These are phyloP conservation scores for Alternaria tenuissima DNA, from an alignment of 2,329 filamentous ascomycete genomes.

Conservation along the genomic window DNA sequence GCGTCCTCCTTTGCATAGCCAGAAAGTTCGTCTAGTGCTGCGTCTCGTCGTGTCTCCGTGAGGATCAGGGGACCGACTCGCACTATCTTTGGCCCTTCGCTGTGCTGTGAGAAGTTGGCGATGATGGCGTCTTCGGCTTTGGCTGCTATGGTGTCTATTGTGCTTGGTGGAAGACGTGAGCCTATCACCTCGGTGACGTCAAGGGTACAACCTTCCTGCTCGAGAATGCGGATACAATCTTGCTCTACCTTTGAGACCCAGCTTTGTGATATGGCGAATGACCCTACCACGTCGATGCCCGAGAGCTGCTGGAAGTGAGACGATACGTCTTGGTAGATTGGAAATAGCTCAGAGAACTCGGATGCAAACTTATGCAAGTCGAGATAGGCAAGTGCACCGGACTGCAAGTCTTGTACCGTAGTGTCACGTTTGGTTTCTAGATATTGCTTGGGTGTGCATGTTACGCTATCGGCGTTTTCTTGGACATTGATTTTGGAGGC, in stretches of 20 bases:
- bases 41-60: constrained; percentile 18
- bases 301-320: constrained; percentile 17
- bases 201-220: constrained; percentile 23
- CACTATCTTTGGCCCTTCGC: constrained; percentile 7
- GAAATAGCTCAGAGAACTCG: constrained; percentile 28
- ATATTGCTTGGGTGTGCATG: constrained; percentile 34
- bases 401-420: constrained; percentile 24
- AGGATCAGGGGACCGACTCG: constrained; percentile 30
- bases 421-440: constrained; percentile 28
- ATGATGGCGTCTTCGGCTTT: constrained; percentile 24
- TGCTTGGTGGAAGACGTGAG: constrained; percentile 18
- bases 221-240: constrained; percentile 24
- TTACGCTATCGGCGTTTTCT: constrained; percentile 19
- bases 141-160: constrained; percentile 15
- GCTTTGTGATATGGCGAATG: constrained; percentile 34
- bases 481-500: constrained; percentile 25
- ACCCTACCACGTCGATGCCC: constrained; percentile 22
- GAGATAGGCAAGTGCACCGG: constrained; percentile 31
- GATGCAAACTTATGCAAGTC: constrained; percentile 29
- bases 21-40: constrained; percentile 24
- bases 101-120: constrained; percentile 5
- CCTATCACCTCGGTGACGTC: constrained; percentile 28
- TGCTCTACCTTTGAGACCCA: constrained; percentile 30
- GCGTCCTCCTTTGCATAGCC: constrained; percentile 31
- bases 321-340: constrained; percentile 23